These are phyloP conservation scores for Collybia mongolica DNA, from an alignment of 768 basidiomycete genomes.

Conservation along the genomic window DNA sequence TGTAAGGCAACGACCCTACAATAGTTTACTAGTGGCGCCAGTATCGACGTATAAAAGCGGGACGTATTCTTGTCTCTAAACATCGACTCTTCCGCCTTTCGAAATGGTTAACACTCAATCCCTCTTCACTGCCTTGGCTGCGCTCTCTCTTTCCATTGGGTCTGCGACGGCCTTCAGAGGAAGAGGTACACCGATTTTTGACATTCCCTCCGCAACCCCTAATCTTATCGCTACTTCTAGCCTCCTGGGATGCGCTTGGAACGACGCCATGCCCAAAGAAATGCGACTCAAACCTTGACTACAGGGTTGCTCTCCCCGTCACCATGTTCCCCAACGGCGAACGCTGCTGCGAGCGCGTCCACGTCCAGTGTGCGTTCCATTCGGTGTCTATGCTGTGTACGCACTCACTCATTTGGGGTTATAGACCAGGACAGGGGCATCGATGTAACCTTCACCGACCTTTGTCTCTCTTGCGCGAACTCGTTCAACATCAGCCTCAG, in stretches of 20 bases:
- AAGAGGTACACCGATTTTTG: not conserved
- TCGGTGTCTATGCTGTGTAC: not conserved
- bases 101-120: too few relatives aligned
- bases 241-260: constrained; percentile 10
- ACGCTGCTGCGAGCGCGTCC: constrained; percentile 7
- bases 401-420: too few relatives aligned
- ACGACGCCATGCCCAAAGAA: constrained; percentile 8
- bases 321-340: constrained; percentile 10
- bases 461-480: constrained; percentile 7
- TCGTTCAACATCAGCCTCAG: constrained; percentile 11
- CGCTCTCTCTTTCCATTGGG: not conserved
- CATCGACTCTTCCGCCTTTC: too few relatives aligned
- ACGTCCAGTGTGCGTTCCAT: constrained; percentile 5
- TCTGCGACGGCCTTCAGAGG: not conserved
- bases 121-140: too few relatives aligned
- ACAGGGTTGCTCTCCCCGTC: constrained; percentile 10
- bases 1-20: too few relatives aligned
- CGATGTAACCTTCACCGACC: constrained; percentile 4
- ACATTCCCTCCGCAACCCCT: not conserved
- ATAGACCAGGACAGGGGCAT: constrained; percentile 2
- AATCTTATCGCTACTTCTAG: not conserved
- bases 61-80: too few relatives aligned
- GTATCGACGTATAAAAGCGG: too few relatives aligned
- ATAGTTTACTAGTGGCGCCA: too few relatives aligned
- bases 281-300: constrained; percentile 7